Base-by-base conservation (phyloP, 2,329 filamentous ascomycete genomes). In the Talaromyces sp. region DNA sequence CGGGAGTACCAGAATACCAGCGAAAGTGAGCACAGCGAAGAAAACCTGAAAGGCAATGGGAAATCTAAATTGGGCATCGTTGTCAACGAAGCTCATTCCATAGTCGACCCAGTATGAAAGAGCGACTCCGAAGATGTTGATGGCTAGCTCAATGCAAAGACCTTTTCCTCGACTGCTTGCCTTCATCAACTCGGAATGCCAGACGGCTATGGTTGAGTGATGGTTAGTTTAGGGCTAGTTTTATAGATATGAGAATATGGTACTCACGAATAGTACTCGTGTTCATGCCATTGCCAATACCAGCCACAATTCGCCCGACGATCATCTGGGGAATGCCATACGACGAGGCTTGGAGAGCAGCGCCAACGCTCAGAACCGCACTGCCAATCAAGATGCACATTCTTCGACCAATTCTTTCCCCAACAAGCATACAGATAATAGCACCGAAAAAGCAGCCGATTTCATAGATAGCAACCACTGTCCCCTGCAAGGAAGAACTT, bases 61-160 rank as follows among this genome's bases (percentile, higher is more conserved):
- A 50, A 65, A 65, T 2, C 63, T 31, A 58, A 61, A 65, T 47
- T 62, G 57, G 47, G 62, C 56, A 31, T 60, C 61, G 31, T 47
- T 63, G 18, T 61, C 57, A 31, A 63, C 40, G 47, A 56, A 60
- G 16, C 61, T 62, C 23, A 63, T 54, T 14, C 61, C 63, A 42
- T 65, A 65, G 47, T 60, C 61, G 47, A 65, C 52, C 63, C 63
- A 65, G 40, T 65, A 65, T 16, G 63, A 61, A 33, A 60, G 47
- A 16, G 53, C 59, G 28, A 61, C 55, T 79, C 2, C 75, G 78
- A 79, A 63, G 27, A 60, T 60, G 18, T 53, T 55, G 34, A 55
- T 60, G 6, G 58, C 52, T 9, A 60, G 52, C 31, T 60, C 50
- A 23, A 60, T 60, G 16, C 58, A 60, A 16, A 60, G 50, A 18